Conservation (phyloP, 2,329 filamentous ascomycete genomes). For the Ophiostoma tasmaniense region DNA sequence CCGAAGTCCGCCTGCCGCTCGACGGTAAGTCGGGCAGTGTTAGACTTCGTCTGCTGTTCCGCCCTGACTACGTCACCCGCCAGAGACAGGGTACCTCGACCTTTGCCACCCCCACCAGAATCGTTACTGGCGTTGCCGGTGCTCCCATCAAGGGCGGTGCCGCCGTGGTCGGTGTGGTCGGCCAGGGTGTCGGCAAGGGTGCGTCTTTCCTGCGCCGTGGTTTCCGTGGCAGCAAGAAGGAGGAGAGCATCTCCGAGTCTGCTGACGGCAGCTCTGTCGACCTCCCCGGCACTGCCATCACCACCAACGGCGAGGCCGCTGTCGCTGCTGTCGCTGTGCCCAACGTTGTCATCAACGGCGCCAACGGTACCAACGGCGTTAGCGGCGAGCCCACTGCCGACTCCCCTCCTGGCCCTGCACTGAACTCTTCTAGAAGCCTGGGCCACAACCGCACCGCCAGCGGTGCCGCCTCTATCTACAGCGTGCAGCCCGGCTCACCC, state of each 20-base stretch:
- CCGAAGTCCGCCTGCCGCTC: conserved; percentile 65
- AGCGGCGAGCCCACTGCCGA: conserved; percentile 21
- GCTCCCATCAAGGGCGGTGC: conserved; percentile 91
- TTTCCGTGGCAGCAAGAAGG: conserved; percentile 61
- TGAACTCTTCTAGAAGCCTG: conserved; percentile 2
- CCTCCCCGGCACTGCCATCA: conserved; percentile 33
- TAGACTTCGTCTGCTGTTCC: conserved; percentile 80
- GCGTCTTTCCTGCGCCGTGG: conserved; percentile 85
- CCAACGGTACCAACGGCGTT: conserved; percentile 25
- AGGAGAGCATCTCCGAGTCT: conserved; percentile 38
- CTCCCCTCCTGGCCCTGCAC: conserved; percentile 29
- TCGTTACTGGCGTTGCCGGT: conserved; percentile 71
- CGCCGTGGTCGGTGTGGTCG: conserved; percentile 61
- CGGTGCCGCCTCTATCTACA: conserved; percentile 59
- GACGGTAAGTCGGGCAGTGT: conserved; percentile 86
- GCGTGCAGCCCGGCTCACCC: conserved; percentile 45
- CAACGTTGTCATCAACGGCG: conserved; percentile 32
- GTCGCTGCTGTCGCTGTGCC: conserved; percentile 19
- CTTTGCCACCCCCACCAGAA: conserved; percentile 85
- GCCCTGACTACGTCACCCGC: conserved; percentile 81
- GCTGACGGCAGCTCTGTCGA: conserved; percentile 3
- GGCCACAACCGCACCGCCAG: conserved; percentile 48
- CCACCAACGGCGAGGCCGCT: conserved; percentile 35
- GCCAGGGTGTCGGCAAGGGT: conserved; percentile 76
- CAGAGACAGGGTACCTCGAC: conserved; percentile 84